phyloP scores from a whole-genome alignment of 305 asterid genomes.

The Fraxinus paxiana region DNA sequence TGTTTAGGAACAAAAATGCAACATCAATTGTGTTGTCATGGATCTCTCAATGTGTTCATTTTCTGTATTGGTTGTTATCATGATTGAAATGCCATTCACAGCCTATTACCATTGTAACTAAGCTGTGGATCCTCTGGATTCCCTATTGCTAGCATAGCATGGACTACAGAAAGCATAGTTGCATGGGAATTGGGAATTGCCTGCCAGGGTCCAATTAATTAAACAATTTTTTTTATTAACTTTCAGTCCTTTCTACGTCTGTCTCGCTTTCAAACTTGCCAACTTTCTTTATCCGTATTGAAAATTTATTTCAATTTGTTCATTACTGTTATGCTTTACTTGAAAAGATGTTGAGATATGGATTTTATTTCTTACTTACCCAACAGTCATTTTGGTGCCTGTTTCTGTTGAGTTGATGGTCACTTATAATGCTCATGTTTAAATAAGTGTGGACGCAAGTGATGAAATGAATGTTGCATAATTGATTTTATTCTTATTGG shows the following conservation, averaged over 20 bases:
- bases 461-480: background rate
- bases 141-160: background rate
- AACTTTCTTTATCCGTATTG: background rate
- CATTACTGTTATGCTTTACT: slow-evolving; percentile 6
- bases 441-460: background rate
- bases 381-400: slow-evolving; percentile 4
- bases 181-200: background rate
- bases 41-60: background rate
- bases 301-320: background rate
- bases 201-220: background rate
- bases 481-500: background rate
- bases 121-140: background rate
- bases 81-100: background rate
- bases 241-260: background rate
- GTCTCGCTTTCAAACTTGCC: background rate
- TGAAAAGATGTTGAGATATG: slow-evolving; percentile 10
- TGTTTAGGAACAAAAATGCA: background rate
- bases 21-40: background rate
- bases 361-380: background rate
- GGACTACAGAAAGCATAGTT: background rate
- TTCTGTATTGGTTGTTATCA: background rate
- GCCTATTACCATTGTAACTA: background rate
- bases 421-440: background rate
- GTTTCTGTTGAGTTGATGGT: slow-evolving; percentile 15
- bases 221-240: background rate